A percentile compares a stretch with the other conserved stretches of the same genome.
phyloP scores from a whole-genome alignment of 768 basidiomycete species.

The Pholiota microspora region DNA sequence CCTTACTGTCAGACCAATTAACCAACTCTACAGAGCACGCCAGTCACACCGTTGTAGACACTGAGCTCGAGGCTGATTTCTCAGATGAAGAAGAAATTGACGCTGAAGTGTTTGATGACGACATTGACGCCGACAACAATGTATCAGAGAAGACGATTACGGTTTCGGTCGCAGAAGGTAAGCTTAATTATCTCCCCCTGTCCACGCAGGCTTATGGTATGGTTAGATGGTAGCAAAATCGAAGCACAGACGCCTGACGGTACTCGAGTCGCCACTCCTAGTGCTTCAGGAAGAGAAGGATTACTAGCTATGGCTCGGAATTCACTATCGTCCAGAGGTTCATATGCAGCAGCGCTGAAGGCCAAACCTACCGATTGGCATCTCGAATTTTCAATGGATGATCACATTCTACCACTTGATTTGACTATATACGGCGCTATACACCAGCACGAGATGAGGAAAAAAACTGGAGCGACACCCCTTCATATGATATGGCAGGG shows the following conservation, averaged over 20 bases:
- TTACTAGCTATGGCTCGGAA: constrained; percentile 27
- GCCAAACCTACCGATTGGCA: constrained; percentile 96
- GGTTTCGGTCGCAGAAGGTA: constrained; percentile 78
- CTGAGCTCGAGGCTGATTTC: constrained; percentile 70
- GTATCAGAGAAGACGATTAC: constrained; percentile 84
- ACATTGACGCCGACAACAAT: constrained; percentile 70
- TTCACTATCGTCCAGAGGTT: constrained; percentile 43
- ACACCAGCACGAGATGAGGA: constrained; percentile 85
- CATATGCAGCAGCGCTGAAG: constrained; percentile 94
- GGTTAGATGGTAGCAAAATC: constrained; percentile 85
- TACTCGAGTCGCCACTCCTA: constrained; percentile 90
- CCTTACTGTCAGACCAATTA: constrained; percentile 9
- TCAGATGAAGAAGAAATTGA: constrained; percentile 88
- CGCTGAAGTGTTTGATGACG: constrained; percentile 88
- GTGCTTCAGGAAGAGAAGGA: constrained; percentile 41
- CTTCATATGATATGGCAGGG: constrained; percentile 85
- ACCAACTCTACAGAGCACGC: constrained; percentile 34
- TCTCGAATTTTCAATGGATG: constrained; percentile 93
- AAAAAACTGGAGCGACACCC: constrained; percentile 61
- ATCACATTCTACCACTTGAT: constrained; percentile 78
- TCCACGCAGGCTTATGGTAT: constrained; percentile 7
- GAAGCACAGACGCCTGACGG: constrained; percentile 98
- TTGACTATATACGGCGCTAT: constrained; percentile 96
- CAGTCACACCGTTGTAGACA: constrained; percentile 61
- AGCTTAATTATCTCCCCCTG: constrained; percentile 11